Evolutionary conservation across 139 green algal species (phyloP), one percentile per base, ranked within the genome.

Genomic region (Chlorella sorokiniana): DNA sequence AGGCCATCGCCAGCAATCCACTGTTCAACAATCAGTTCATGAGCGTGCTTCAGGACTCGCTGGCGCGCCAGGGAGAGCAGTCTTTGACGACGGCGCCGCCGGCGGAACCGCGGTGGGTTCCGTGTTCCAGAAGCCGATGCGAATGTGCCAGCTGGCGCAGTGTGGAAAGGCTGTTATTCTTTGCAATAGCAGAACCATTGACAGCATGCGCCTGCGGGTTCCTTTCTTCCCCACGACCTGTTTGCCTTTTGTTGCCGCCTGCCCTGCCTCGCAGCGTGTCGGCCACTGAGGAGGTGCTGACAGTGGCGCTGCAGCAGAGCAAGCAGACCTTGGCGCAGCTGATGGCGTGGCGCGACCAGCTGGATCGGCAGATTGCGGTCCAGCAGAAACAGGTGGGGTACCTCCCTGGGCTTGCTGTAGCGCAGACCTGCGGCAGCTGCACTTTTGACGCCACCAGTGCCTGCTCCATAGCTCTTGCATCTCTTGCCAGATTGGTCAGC

Each of bases 21-120:
- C 64, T 82, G 5, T 82, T 82, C 64, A 82, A 64, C 40, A 11
- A 16, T 1, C 75, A 81, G 59, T 81, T 81, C 77, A 82, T 54
- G 64, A 42, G 31, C 31, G 77, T 82, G 63, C 64, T 68, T 42
- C 76, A 75, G 31, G 27, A 52, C 37, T 76, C 63, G 37, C 48
- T 87, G 31, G 83, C 83, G 4, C 67, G 83, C 27, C 76, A 87
- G 69, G 83, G 83, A 7, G 27, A 33, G 11, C 61, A 84, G 18
- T 42, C 83, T 8, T 56, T 87, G 31, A 85, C 69, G 35, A 69
- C 0, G 0, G 52, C 65, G 52, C 64, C 48, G 38, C 78, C 78
- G 10, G 27, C 35, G 35, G 77, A 75, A 16, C 63, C 63, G 1
- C 64, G 77, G 77, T 82, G 48, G 23, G 73, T 31, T 23, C 61